phyloP scores from a whole-genome alignment of 495 filamentous ascomycete species.

The Endocarpon pusillum region DNA sequence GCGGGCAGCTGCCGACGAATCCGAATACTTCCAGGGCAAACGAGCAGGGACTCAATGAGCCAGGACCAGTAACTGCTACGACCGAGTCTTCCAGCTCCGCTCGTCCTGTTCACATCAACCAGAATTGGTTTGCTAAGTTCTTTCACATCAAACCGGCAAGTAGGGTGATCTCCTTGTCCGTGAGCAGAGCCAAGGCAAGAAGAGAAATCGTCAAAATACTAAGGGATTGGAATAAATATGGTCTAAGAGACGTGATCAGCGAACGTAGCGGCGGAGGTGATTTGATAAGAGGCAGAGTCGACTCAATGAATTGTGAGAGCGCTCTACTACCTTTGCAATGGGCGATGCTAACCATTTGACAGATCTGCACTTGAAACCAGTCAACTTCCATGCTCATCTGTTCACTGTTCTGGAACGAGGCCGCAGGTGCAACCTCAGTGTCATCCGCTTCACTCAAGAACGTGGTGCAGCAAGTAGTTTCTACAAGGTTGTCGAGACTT shows the following conservation, averaged over 20 bases:
- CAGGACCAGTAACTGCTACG: too few species aligned
- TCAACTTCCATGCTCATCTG: slow-evolving; percentile 66
- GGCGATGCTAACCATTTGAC: slow-evolving; percentile 1
- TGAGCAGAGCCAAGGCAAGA: slow-evolving; percentile 48
- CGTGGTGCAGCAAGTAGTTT: slow-evolving; percentile 76
- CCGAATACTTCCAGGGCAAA: too few species aligned
- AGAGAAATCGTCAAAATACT: slow-evolving; percentile 59
- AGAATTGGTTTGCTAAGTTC: slow-evolving; percentile 74
- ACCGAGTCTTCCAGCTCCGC: slow-evolving; percentile 7
- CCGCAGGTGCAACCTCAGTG: slow-evolving; percentile 44
- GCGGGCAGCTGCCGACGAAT: too few species aligned
- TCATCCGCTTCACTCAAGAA: slow-evolving; percentile 75
- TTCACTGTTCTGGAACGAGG: slow-evolving; percentile 73
- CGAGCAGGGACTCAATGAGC: too few species aligned
- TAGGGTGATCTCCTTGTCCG: slow-evolving; percentile 53
- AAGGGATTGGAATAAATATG: slow-evolving; percentile 61
- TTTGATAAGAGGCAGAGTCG: slow-evolving; percentile 60
- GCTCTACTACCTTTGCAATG: slow-evolving; percentile 1
- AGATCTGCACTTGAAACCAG: slow-evolving; percentile 61
- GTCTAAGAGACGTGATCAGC: slow-evolving; percentile 56
- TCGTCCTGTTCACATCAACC: slow-evolving; percentile 13
- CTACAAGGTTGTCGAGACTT: slow-evolving; percentile 58
- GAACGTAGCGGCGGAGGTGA: slow-evolving; percentile 59
- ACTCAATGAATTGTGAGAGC: slow-evolving; percentile 55
- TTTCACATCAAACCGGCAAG: slow-evolving; percentile 76